Conservation (phyloP, 352 stramenopile species). For the Salisapilia sapeloensis region DNA sequence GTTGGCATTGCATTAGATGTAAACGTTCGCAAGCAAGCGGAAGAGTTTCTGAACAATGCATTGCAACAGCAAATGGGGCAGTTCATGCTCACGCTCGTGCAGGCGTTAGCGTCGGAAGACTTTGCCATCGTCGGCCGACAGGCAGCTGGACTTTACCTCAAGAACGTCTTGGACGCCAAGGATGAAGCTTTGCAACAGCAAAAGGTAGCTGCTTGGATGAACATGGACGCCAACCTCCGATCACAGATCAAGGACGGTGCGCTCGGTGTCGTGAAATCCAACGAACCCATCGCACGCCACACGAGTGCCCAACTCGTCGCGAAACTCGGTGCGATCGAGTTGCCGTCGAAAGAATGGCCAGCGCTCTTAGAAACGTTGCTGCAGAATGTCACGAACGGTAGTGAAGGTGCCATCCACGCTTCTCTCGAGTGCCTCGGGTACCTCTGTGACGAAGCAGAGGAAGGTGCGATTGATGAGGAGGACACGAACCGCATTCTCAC, state of each 20-base stretch:
- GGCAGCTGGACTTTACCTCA: slow-evolving; percentile 67
- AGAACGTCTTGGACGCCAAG: slow-evolving; percentile 79
- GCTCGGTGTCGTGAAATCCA: slow-evolving; percentile 40
- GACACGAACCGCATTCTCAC: slow-evolving; percentile 94
- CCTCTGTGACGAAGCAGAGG: slow-evolving; percentile 66
- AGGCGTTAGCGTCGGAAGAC: slow-evolving; percentile 56
- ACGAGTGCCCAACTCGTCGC: slow-evolving; percentile 86
- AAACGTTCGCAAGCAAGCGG: slow-evolving; percentile 57
- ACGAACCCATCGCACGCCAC: slow-evolving; percentile 46
- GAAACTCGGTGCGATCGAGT: slow-evolving; percentile 88
- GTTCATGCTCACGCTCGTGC: slow-evolving; percentile 73
- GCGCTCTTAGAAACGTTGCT: slow-evolving; percentile 84
- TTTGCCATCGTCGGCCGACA: slow-evolving; percentile 63
- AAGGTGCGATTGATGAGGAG: slow-evolving; percentile 49
- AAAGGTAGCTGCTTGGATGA: slow-evolving; percentile 65
- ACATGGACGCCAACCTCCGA: slow-evolving; percentile 46
- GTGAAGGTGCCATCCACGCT: slow-evolving; percentile 84
- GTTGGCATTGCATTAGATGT: slow-evolving; percentile 14
- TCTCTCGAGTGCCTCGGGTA: slow-evolving; percentile 77
- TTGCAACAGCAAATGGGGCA: slow-evolving; percentile 64
- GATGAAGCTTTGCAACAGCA: slow-evolving; percentile 65
- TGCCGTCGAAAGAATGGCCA: slow-evolving; percentile 90
- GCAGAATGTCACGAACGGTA: slow-evolving; percentile 80
- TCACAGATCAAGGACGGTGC: slow-evolving; percentile 65
- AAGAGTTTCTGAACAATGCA: slow-evolving; percentile 68